phyloP scores from a whole-genome alignment of 805 yeast species.

The Candida ponderosae region DNA sequence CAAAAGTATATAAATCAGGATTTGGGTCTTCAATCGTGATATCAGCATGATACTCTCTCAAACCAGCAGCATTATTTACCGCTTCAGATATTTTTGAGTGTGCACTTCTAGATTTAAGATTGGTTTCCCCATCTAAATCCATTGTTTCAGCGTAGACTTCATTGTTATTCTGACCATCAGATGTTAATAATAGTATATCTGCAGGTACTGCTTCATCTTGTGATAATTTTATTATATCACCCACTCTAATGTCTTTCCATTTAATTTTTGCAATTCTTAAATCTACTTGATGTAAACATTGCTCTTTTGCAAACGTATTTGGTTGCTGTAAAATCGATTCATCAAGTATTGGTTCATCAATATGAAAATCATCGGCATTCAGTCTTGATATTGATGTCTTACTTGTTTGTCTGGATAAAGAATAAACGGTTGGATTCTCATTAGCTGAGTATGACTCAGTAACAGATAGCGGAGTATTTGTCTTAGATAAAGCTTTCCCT shows the following conservation, averaged over 20 bases:
- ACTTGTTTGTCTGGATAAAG: slow-evolving; percentile 4
- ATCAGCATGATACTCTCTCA: slow-evolving; percentile 42
- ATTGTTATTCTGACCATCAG: slow-evolving; percentile 45
- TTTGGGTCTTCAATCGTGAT: slow-evolving; percentile 87
- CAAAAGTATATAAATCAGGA: slow-evolving; percentile 82
- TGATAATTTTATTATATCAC: slow-evolving; percentile 66
- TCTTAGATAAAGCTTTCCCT: background rate
- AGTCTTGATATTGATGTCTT: slow-evolving; percentile 10
- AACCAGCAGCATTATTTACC: slow-evolving; percentile 40
- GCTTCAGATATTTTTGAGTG: slow-evolving; percentile 51
- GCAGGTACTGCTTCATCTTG: slow-evolving; percentile 95
- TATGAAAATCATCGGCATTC: slow-evolving; percentile 2
- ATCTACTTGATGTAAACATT: slow-evolving; percentile 17
- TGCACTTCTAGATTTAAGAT: slow-evolving; percentile 68
- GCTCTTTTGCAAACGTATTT: slow-evolving; percentile 20
- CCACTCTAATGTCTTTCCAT: slow-evolving; percentile 85
- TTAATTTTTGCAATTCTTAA: slow-evolving; percentile 16
- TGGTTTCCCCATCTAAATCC: slow-evolving; percentile 98
- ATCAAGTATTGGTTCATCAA: background rate
- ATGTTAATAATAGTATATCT: slow-evolving; percentile 67
- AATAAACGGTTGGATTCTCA: slow-evolving; percentile 1
- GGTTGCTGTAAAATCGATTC: slow-evolving; percentile 6
- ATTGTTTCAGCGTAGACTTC: slow-evolving; percentile 85
- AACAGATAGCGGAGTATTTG: slow-evolving; percentile 2
- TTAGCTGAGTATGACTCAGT: slow-evolving; percentile 1